Conservation (phyloP, 2,329 filamentous ascomycete genomes). For the Penicillium polonicum region DNA sequence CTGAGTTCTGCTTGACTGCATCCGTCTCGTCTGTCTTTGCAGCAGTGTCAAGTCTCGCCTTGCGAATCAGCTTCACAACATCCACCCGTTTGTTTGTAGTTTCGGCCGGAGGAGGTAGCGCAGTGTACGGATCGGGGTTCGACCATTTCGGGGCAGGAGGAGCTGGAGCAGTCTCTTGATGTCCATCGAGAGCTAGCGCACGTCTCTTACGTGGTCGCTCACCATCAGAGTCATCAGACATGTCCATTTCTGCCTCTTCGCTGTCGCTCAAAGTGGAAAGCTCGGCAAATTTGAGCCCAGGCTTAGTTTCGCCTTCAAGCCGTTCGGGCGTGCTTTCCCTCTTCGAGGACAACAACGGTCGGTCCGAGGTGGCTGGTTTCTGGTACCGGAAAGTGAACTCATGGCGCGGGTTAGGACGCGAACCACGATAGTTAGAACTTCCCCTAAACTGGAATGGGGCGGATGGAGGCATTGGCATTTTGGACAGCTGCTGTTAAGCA, state of each 20-base stretch:
- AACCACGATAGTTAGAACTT: slow-evolving; percentile 1
- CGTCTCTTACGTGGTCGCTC: slow-evolving; percentile 42
- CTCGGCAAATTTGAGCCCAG: slow-evolving; percentile 36
- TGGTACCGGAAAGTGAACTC: slow-evolving; percentile 45
- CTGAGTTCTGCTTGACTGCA: slow-evolving; percentile 61
- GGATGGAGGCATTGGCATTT: slow-evolving; percentile 3
- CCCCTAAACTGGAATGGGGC: slow-evolving; percentile 20
- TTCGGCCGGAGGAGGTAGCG: slow-evolving; percentile 76
- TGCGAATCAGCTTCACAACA: slow-evolving; percentile 86
- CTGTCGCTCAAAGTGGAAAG: slow-evolving; percentile 46
- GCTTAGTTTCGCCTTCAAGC: slow-evolving; percentile 29
- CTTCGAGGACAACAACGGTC: slow-evolving; percentile 36
- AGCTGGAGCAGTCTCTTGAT: slow-evolving; percentile 24
- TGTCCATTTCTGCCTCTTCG: slow-evolving; percentile 48
- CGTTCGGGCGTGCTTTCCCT: slow-evolving; percentile 40
- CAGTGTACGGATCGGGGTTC: slow-evolving; percentile 92
- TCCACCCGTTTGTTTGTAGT: slow-evolving; percentile 71
- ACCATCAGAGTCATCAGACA: slow-evolving; percentile 38
- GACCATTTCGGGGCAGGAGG: slow-evolving; percentile 73
- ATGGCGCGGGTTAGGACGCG: slow-evolving; percentile 11
- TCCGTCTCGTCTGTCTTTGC: slow-evolving; percentile 52
- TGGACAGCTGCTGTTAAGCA: not conserved
- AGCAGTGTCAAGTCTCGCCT: slow-evolving; percentile 67
- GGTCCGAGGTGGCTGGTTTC: slow-evolving; percentile 37
- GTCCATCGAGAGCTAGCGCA: slow-evolving; percentile 27